phyloP scores from a whole-genome alignment of 2,329 filamentous ascomycete species.

The Colletotrichum australisinense region DNA sequence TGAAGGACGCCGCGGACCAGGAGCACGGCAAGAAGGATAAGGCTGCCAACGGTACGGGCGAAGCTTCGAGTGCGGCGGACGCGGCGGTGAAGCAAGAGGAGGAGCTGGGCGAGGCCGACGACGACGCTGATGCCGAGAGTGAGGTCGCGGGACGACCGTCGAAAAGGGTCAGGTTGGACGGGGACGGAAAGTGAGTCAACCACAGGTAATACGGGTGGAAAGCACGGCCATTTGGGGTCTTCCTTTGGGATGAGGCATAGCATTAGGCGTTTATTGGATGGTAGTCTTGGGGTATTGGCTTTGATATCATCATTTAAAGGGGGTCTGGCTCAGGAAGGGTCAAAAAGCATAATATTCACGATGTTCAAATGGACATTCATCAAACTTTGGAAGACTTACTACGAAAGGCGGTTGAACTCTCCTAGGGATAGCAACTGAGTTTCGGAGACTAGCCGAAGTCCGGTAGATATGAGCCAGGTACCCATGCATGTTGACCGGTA shows the following conservation, averaged over 20 bases:
- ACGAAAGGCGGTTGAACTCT: background rate
- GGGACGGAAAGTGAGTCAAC: conserved; percentile 19
- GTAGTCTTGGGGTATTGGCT: background rate
- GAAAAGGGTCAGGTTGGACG: conserved; percentile 27
- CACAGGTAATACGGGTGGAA: background rate
- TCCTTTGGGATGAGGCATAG: conserved; percentile 16
- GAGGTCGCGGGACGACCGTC: conserved; percentile 39
- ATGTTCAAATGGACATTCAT: background rate
- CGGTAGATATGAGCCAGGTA: background rate
- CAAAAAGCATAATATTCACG: background rate
- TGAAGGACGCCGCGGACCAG: conserved; percentile 61
- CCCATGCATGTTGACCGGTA: background rate
- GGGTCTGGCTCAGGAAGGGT: background rate
- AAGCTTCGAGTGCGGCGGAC: conserved; percentile 41
- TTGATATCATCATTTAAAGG: background rate
- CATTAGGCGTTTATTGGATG: conserved; percentile 23
- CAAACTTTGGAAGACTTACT: background rate
- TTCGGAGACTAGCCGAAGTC: background rate
- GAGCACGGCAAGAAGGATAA: conserved; percentile 52
- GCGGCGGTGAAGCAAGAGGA: conserved; percentile 54
- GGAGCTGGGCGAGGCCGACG: conserved; percentile 64
- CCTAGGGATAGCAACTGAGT: too few species aligned
- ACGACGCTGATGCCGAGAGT: conserved; percentile 53
- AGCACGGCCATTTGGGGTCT: background rate
- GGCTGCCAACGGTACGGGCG: conserved; percentile 37